phyloP scores from a whole-genome alignment of 2,329 filamentous ascomycete genomes.

The Decorospora gaudefroyi region DNA sequence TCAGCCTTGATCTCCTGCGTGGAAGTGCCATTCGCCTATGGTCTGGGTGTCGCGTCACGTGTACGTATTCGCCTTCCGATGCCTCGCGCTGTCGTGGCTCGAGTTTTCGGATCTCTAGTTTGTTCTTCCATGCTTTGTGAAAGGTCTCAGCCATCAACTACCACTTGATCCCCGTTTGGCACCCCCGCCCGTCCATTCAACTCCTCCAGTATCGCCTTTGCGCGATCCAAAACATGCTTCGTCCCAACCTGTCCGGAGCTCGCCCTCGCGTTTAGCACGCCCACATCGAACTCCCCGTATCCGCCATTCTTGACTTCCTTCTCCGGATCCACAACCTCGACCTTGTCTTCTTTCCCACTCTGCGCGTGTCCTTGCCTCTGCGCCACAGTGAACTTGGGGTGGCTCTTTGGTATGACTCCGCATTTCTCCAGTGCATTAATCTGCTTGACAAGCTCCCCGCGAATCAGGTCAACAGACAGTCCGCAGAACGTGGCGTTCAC shows the following conservation, averaged over 20 bases:
- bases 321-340: slow-evolving; percentile 26
- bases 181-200: slow-evolving; percentile 25
- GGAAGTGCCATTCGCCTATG: too few species aligned
- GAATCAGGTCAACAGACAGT: slow-evolving; percentile 63
- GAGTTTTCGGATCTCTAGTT: neutral
- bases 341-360: slow-evolving; percentile 14
- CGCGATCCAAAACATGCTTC: slow-evolving; percentile 72
- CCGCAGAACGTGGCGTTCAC: slow-evolving; percentile 71
- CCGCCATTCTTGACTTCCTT: slow-evolving; percentile 51
- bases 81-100: neutral
- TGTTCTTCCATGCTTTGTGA: neutral
- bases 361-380: slow-evolving; percentile 6
- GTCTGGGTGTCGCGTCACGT: too few species aligned
- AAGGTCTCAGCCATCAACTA: slow-evolving; percentile 26
- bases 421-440: slow-evolving; percentile 39
- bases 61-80: neutral
- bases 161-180: slow-evolving; percentile 22
- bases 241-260: slow-evolving; percentile 83
- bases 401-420: slow-evolving; percentile 40
- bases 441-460: slow-evolving; percentile 34
- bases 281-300: slow-evolving; percentile 71
- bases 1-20: too few species aligned
- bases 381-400: slow-evolving; percentile 22
- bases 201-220: slow-evolving; percentile 59
- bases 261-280: slow-evolving; percentile 85